These are phyloP conservation scores for Cryphonectria japonica DNA, from an alignment of 2,329 filamentous ascomycete species.

Conservation along the genomic window DNA sequence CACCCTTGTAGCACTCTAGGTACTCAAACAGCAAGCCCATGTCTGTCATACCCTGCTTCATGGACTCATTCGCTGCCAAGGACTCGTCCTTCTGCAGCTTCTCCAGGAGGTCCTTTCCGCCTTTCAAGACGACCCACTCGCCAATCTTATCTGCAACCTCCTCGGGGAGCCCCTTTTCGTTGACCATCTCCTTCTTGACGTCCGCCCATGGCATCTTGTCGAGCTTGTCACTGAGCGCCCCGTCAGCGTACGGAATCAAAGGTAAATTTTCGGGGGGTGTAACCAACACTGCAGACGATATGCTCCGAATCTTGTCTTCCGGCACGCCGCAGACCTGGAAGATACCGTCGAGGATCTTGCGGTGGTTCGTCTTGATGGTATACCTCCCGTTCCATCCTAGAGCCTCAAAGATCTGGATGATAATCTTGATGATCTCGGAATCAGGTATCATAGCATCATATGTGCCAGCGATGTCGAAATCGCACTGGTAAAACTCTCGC, in stretches of 20 bases:
- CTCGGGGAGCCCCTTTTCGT: constrained; percentile 80
- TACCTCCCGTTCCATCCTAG: constrained; percentile 66
- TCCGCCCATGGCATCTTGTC: constrained; percentile 92
- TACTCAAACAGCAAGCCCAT: constrained; percentile 82
- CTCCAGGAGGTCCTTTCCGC: constrained; percentile 68
- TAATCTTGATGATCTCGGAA: constrained; percentile 83
- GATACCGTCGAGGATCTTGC: constrained; percentile 89
- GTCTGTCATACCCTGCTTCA: constrained; percentile 80
- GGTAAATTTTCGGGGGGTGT: not conserved
- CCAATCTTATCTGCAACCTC: constrained; percentile 87
- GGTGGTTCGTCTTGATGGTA: constrained; percentile 93
- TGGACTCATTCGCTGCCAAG: constrained; percentile 71
- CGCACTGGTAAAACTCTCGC: constrained; percentile 97
- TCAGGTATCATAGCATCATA: constrained; percentile 94
- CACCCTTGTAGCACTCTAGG: constrained; percentile 74
- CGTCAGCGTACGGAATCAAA: not conserved
- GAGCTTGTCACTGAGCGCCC: constrained; percentile 69
- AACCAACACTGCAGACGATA: constrained; percentile 75
- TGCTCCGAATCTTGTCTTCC: constrained; percentile 81
- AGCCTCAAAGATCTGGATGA: constrained; percentile 81
- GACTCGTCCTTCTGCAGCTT: constrained; percentile 69
- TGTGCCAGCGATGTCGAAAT: constrained; percentile 89
- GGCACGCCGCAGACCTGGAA: constrained; percentile 92
- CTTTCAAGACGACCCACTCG: constrained; percentile 78
- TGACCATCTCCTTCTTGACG: constrained; percentile 89